phyloP scores from a whole-genome alignment of 2,329 filamentous ascomycete genomes.

The Oidium heveae region DNA sequence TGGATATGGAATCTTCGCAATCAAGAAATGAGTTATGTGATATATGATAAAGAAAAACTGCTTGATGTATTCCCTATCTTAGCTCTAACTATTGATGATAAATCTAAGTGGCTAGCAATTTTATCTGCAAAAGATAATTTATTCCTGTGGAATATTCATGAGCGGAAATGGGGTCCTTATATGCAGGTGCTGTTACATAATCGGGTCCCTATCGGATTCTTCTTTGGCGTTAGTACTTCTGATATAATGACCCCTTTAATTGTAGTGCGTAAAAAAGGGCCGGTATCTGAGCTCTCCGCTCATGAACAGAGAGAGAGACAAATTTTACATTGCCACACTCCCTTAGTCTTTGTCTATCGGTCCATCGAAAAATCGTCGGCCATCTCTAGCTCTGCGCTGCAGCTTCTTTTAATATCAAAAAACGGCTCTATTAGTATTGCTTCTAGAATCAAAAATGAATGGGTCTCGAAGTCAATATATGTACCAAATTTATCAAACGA shows the following conservation, averaged over 20 bases:
- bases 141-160: constrained; percentile 35
- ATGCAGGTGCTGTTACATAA: constrained; percentile 28
- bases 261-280: constrained; percentile 37
- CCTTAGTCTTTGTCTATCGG: constrained; percentile 17
- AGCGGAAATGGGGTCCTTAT: constrained; percentile 29
- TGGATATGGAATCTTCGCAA: constrained; percentile 34
- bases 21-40: constrained; percentile 17
- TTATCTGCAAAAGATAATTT: constrained; percentile 31
- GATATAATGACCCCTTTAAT: constrained; percentile 23
- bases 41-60: constrained; percentile 15
- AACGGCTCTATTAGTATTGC: constrained; percentile 25
- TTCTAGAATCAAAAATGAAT: constrained; percentile 18
- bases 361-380: constrained; percentile 16
- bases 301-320: constrained; percentile 18
- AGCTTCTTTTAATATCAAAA: constrained; percentile 24
- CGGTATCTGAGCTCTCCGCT: constrained; percentile 30
- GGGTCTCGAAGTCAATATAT: constrained; percentile 24
- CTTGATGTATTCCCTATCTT: constrained; percentile 29
- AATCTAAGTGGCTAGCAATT: constrained; percentile 39
- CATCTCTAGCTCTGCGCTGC: constrained; percentile 9
- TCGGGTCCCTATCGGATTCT: constrained; percentile 35
- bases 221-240: constrained; percentile 26
- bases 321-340: constrained; percentile 25
- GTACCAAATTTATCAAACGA: constrained; percentile 15
- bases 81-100: constrained; percentile 37